Conservation (phyloP, 495 filamentous ascomycete species). For the Darksidea phi region DNA sequence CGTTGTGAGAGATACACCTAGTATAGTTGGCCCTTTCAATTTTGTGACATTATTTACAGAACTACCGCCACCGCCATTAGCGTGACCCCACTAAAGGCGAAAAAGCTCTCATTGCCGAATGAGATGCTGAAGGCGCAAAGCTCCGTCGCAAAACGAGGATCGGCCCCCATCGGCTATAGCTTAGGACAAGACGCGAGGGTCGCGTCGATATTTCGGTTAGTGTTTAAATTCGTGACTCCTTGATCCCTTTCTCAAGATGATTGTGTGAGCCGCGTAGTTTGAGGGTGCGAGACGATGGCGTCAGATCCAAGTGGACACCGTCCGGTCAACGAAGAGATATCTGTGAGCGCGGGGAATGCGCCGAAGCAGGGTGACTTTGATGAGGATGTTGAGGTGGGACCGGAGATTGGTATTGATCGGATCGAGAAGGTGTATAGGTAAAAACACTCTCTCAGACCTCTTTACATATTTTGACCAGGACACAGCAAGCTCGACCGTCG, state of each 20-base stretch:
- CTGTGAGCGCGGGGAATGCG: neutral
- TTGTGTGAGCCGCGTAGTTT: neutral
- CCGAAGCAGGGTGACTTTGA: slow-evolving; percentile 28
- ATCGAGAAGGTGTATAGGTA: slow-evolving; percentile 66
- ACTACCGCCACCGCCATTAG: slow-evolving; percentile 7
- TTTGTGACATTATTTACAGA: no score
- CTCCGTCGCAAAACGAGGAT: neutral
- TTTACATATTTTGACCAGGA: neutral
- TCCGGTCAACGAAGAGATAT: slow-evolving; percentile 11
- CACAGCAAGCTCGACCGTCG: slow-evolving; percentile 72
- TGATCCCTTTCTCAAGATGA: neutral
- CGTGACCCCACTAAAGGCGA: slow-evolving; percentile 13
- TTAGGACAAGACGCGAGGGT: neutral
- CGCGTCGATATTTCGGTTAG: no score
- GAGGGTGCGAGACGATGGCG: neutral
- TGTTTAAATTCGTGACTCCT: neutral
- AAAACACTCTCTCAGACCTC: slow-evolving; percentile 22
- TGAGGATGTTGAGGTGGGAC: slow-evolving; percentile 44
- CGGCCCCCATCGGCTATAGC: slow-evolving; percentile 28
- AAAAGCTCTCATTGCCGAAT: slow-evolving; percentile 20
- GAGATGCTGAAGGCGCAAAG: neutral
- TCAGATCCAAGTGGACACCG: slow-evolving; percentile 5
- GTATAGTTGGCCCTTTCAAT: no score
- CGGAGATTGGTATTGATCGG: slow-evolving; percentile 53
- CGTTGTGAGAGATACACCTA: no score